A percentile compares a stretch with the other conserved stretches of the same genome.
phyloP scores from a whole-genome alignment of 768 basidiomycete species.

The Suillus occidentalis region DNA sequence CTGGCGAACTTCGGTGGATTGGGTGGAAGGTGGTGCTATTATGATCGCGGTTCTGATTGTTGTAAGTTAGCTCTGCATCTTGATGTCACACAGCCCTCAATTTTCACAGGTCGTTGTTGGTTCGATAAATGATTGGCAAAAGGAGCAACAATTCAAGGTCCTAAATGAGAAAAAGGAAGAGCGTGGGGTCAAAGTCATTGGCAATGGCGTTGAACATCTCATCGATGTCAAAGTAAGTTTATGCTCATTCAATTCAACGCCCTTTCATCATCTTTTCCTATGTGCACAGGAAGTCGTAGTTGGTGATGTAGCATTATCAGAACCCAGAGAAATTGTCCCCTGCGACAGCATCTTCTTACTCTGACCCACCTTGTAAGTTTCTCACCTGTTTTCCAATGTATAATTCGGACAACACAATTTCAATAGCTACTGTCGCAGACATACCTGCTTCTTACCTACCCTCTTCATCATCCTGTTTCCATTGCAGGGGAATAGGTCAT shows the following conservation, averaged over 20 bases:
- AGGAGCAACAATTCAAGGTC: conserved; percentile 91
- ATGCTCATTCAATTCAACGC: not conserved
- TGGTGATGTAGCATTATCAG: too few species aligned
- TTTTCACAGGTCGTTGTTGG: conserved; percentile 92
- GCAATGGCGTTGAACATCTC: conserved; percentile 66
- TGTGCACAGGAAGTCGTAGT: conserved; percentile 79
- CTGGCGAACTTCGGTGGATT: too few species aligned
- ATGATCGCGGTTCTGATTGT: too few species aligned
- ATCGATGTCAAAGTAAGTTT: conserved; percentile 74
- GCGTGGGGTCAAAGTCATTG: conserved; percentile 82
- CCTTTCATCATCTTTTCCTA: conserved; percentile 7
- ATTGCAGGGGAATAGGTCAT: too few species aligned
- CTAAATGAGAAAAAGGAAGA: conserved; percentile 97
- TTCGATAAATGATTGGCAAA: conserved; percentile 97
- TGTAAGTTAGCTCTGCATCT: too few species aligned
- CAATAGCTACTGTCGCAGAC: conserved; percentile 58
- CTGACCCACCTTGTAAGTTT: conserved; percentile 69
- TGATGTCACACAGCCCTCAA: too few species aligned
- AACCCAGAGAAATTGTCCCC: conserved; percentile 95
- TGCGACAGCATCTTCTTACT: conserved; percentile 97
- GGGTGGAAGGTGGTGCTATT: too few species aligned
- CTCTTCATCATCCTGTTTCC: too few species aligned
- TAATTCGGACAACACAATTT: conserved; percentile 12
- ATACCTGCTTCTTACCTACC: too few species aligned
- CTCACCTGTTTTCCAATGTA: not conserved